Conservation (phyloP, 2,329 filamentous ascomycete species). For the Pestalotiopsis sp. region DNA sequence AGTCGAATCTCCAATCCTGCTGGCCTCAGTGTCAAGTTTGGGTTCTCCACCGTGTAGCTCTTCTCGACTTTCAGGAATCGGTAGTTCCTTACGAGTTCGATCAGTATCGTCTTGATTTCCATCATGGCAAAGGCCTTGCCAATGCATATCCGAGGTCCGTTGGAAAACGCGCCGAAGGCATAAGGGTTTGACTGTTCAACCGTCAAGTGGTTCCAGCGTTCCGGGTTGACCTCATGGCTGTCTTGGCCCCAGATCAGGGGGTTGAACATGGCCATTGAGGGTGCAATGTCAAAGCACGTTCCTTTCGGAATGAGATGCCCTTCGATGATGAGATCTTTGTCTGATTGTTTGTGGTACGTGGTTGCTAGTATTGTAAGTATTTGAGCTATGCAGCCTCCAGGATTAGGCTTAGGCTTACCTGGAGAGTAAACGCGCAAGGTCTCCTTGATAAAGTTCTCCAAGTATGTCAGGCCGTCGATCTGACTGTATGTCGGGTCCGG, state of each 20-base stretch:
- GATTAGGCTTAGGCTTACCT: constrained; percentile 9
- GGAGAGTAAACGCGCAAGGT: constrained; percentile 38
- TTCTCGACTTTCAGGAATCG: constrained; percentile 5
- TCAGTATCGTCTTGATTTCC: constrained; percentile 23
- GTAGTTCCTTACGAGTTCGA: constrained; percentile 17
- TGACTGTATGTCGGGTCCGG: constrained; percentile 14
- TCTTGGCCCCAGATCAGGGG: constrained; percentile 40
- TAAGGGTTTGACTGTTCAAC: constrained; percentile 29
- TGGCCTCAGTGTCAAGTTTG: constrained; percentile 5
- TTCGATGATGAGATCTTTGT: constrained; percentile 33
- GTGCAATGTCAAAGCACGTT: constrained; percentile 37
- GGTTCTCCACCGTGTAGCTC: constrained; percentile 3
- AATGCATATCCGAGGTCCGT: constrained; percentile 22
- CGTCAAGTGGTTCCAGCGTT: constrained; percentile 35
- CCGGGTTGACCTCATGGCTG: constrained; percentile 37
- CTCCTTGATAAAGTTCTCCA: constrained; percentile 42
- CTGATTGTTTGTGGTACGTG: constrained; percentile 32
- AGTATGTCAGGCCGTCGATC: constrained; percentile 33
- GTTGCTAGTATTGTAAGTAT: constrained; percentile 16
- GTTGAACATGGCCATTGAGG: constrained; percentile 37
- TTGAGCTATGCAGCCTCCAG: neutral
- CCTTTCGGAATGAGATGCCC: constrained; percentile 37
- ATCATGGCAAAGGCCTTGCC: constrained; percentile 20
- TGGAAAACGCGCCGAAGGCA: constrained; percentile 30
- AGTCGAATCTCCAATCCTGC: neutral